phyloP scores from a whole-genome alignment of 176 grass and related monocot genomes.

The Rhipidocladum racemiflorum region DNA sequence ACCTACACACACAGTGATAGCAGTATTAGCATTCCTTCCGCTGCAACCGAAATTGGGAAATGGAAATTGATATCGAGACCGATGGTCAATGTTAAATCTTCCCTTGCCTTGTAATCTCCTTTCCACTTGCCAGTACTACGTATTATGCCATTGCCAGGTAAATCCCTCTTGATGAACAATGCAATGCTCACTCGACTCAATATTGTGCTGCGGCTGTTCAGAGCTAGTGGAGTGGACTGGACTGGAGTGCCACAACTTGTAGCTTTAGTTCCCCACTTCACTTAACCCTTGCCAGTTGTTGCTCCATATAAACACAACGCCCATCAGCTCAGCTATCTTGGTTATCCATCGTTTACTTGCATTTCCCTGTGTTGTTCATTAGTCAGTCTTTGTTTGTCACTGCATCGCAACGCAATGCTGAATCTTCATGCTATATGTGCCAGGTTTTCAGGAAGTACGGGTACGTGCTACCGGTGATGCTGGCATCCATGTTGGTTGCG shows the following conservation, averaged over 20 bases:
- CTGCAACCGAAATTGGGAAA: not conserved
- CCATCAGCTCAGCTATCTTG: not conserved
- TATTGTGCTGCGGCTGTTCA: not conserved
- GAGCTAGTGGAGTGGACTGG: not conserved
- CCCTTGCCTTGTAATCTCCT: not conserved
- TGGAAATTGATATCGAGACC: not conserved
- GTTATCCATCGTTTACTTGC: not conserved
- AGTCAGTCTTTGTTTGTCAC: not conserved
- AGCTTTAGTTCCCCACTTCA: not conserved
- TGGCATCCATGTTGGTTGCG: slow-evolving; percentile 57
- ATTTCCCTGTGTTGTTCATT: not conserved
- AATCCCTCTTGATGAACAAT: not conserved
- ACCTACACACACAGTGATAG: not conserved
- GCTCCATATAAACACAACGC: not conserved
- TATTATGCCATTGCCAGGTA: not conserved
- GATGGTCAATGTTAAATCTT: not conserved
- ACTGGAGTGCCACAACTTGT: not conserved
- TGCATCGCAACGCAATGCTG: not conserved
- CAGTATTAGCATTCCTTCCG: not conserved
- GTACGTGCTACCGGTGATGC: slow-evolving; percentile 58
- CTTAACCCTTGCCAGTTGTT: not conserved
- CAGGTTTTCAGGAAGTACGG: slow-evolving; percentile 61
- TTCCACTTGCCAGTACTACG: too few species aligned
- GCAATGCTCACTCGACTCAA: not conserved
- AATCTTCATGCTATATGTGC: not conserved